phyloP scores from a whole-genome alignment of 108 stramenopile species.

The Hondaea fermentalgiana region DNA sequence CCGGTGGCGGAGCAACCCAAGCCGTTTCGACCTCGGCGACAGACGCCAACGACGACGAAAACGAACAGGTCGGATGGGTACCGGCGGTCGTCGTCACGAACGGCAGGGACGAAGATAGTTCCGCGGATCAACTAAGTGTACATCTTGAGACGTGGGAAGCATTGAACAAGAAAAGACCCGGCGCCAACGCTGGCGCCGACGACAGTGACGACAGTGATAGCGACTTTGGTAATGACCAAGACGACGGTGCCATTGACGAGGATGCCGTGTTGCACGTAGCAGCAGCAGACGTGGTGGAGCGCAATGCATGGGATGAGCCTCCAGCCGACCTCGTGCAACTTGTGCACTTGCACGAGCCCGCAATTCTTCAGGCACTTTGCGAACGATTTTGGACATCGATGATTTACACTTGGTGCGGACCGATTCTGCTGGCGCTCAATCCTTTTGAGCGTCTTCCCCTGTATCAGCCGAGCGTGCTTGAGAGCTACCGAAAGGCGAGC shows the following conservation, averaged over 20 bases:
- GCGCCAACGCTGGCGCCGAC: background rate
- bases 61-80: background rate
- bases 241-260: background rate
- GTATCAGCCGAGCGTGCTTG: conserved; percentile 69
- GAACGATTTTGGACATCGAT: conserved; percentile 62
- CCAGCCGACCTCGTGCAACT: background rate
- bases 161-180: background rate
- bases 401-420: conserved; percentile 83
- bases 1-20: no score
- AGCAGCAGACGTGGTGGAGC: background rate
- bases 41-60: background rate
- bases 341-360: conserved; percentile 24
- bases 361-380: conserved; percentile 8
- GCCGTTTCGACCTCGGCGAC: no score
- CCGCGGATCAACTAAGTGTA: background rate
- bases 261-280: background rate
- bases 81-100: background rate
- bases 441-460: conserved; percentile 83
- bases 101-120: background rate
- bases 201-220: background rate
- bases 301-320: background rate
- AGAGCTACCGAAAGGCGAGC: conserved; percentile 36
- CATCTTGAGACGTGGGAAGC: background rate
- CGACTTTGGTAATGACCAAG: background rate
- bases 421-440: conserved; percentile 79